Evolutionary conservation across 2,329 filamentous ascomycete species (phyloP), one percentile per base, ranked within the genome.

Genomic region (Phialophora macrospora): DNA sequence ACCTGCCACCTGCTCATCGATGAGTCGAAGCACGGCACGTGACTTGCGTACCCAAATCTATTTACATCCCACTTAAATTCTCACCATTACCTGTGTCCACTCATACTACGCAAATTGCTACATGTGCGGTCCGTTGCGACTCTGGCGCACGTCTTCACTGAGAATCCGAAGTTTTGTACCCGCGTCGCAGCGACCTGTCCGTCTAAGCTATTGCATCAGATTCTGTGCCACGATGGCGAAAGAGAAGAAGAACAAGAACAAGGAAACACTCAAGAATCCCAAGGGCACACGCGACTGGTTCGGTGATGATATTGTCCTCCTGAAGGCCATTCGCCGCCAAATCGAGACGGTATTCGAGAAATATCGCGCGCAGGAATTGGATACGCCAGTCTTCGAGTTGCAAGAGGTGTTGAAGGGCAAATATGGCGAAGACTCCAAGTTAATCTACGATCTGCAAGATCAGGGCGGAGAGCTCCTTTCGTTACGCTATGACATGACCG

Each of bases 221-320:
- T 14, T 48, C 32, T 66, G 62, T 55, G 49, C 63, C 30, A 64
- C 62, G 14, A 70, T 70, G 66, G 68, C 46, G 28, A 72, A 70
- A 55, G 63, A 67, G 22, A 72, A 72, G 66, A 71, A 72, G 57
- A 70, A 34, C 66, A 70, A 62, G 68, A 71, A 52, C 60, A 62
- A 62, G 38, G 60, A 62, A 4, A 49, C 68, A 79, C 84, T 96
- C 76, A 96, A 96, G 84, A 91, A 90, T 75, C 91, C 92, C 68
- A 96, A 96, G 84, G 92, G 93, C 72, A 96, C 92, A 71, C 91
- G 92, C 76, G 93, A 96, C 78, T 96, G 89, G 90, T 84, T 88
- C 75, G 90, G 89, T 72, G 85, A 85, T 78, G 89, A 93, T 76
- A 90, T 93, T 83, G 85, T 92, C 74, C 88, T 94, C 74, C 87